Conservation (phyloP, 2,329 filamentous ascomycete species). For the Harringtonia lauricola region DNA sequence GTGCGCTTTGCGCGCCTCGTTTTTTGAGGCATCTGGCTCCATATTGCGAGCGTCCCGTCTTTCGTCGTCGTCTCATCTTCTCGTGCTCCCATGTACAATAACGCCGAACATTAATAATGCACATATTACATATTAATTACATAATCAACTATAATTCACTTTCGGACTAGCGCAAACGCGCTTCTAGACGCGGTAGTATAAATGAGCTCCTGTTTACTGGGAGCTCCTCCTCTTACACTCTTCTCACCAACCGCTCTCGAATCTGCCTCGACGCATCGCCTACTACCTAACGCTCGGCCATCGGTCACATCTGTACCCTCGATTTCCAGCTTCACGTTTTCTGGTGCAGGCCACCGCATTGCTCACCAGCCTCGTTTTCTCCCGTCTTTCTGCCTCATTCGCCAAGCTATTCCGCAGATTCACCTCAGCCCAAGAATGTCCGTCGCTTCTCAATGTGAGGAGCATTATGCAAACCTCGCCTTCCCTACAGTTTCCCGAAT, state of each 20-base stretch:
- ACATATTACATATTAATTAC: too few species aligned
- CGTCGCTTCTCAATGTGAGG: not conserved
- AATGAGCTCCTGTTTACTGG: not conserved
- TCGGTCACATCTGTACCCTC: too few species aligned
- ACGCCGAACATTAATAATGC: not conserved
- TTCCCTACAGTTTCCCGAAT: constrained; percentile 68
- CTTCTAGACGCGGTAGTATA: not conserved
- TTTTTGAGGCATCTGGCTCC: constrained; percentile 4
- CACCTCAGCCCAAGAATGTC: not conserved
- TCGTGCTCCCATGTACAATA: not conserved
- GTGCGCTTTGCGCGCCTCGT: not conserved
- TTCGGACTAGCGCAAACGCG: constrained; percentile 1
- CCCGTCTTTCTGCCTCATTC: not conserved
- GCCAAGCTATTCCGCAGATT: not conserved
- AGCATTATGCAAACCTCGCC: constrained; percentile 52
- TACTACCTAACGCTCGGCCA: too few species aligned
- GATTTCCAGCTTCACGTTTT: constrained; percentile 15
- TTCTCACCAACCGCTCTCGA: not conserved
- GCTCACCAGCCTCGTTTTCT: not conserved
- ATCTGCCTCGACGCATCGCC: too few species aligned
- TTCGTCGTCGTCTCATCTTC: not conserved
- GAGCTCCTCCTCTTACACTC: not conserved
- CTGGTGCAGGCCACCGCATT: constrained; percentile 14
- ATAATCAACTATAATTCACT: not conserved
- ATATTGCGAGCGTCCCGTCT: not conserved